Evolutionary conservation across 768 basidiomycete species (phyloP).

Genomic region (Auricularia sp.): DNA sequence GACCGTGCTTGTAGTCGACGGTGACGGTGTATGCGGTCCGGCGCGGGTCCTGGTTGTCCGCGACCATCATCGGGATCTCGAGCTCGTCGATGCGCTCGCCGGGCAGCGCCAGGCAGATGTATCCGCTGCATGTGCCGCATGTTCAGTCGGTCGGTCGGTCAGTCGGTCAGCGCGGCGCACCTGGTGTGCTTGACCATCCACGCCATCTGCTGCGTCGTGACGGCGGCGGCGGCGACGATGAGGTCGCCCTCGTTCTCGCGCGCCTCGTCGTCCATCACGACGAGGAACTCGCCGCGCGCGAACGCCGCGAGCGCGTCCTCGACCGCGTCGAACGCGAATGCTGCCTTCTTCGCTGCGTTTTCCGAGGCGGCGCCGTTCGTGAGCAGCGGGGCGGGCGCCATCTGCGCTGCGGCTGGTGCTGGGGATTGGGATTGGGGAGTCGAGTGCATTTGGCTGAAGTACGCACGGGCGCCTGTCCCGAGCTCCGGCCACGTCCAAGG

Average conservation of each 20-base stretch:
- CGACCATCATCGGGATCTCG: constrained; percentile 90
- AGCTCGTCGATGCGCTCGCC: constrained; percentile 65
- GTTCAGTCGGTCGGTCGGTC: background rate
- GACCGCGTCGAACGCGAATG: constrained; percentile 59
- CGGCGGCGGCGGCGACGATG: constrained; percentile 73
- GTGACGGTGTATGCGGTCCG: constrained; percentile 94
- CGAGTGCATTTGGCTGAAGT: no score
- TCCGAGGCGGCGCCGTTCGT: background rate
- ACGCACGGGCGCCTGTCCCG: no score
- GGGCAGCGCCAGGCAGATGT: constrained; percentile 83
- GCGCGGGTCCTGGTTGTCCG: constrained; percentile 79
- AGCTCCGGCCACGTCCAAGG: no score
- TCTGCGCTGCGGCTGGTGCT: background rate
- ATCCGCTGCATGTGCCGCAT: constrained; percentile 51
- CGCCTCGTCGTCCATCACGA: constrained; percentile 95
- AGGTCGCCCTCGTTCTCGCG: constrained; percentile 98
- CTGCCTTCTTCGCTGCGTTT: background rate
- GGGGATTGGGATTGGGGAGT: no score
- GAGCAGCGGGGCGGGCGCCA: background rate
- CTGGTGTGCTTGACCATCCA: constrained; percentile 97
- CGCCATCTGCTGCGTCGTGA: constrained; percentile 95
- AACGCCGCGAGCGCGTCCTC: constrained; percentile 73
- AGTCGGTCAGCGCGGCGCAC: constrained; percentile 31
- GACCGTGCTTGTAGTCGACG: constrained; percentile 85
- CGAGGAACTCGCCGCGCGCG: constrained; percentile 75